Evolutionary conservation across 1,139 yeast genomes (phyloP), one percentile per base, ranked within the genome.

Genomic region (Wickerhamiella pararugosa): DNA sequence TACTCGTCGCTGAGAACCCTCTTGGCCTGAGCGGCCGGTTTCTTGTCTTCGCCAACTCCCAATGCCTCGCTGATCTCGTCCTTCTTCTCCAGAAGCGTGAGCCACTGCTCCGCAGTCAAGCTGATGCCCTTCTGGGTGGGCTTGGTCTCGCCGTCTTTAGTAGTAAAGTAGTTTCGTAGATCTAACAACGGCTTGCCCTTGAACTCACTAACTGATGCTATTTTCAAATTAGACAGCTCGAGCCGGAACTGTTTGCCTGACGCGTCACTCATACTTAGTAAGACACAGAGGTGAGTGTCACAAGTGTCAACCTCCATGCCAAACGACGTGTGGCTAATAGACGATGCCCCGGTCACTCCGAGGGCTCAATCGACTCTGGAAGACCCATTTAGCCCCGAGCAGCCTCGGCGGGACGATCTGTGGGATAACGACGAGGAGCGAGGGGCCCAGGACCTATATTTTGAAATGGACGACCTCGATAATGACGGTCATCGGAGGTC

Each of bases 371-470:
- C n/a, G 8, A n/a, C 2, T n/a, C 31, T 8, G 31, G n/a, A 29
- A 8, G 31, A 8, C n/a, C n/a, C 31, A 29, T n/a, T 8, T 29
- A 29, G n/a, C 4, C n/a, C 31, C n/a, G 9, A 27, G 8, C 33
- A 7, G 7, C 8, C 32, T 11, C 27, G 38, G 28, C 29, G 30
- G 7, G 44, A 45, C 34, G 52, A 51, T 36, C 47, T 51, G 28
- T 46, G 44, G 29, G 50, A 47, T 1, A 36, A 48, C n/a, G 44
- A 44, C 15, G 40, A 35, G 11, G 34, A 36, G 21, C 38, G 43
- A 31, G 43, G 34, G 9, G 33, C 40, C 21, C 39, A 41, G 28
- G 36, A 40, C 26, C 29, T 33, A 9, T 32, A 30, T 36, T 21
- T 40, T 32, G 35, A 32, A 30, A 32, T 32, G 36, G 42, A 35